Evolutionary conservation across 768 basidiomycete genomes (phyloP).

Genomic region (Gyrodon lividus): DNA sequence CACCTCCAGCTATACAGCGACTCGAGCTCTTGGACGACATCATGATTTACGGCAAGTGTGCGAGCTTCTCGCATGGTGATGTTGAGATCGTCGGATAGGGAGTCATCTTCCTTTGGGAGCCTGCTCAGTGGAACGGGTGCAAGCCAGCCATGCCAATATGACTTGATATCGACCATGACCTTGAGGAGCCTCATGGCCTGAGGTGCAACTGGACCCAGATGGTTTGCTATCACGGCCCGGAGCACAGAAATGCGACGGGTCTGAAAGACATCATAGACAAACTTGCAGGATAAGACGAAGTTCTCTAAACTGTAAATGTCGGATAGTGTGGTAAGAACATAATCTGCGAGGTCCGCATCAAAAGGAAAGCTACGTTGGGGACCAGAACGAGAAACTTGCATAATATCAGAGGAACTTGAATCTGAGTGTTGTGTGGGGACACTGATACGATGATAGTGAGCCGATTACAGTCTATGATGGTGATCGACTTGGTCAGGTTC

Average conservation of each 20-base stretch:
- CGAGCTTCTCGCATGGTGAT: slow-evolving; percentile 13
- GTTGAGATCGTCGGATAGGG: background rate
- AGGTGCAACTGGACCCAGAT: slow-evolving; percentile 7
- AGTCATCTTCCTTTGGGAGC: slow-evolving; percentile 15
- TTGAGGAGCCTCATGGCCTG: slow-evolving; percentile 18
- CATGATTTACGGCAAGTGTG: slow-evolving; percentile 16
- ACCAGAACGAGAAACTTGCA: background rate
- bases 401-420: background rate
- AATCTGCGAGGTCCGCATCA: slow-evolving; percentile 13
- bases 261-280: slow-evolving; percentile 16
- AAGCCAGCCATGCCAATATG: slow-evolving; percentile 18
- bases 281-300: slow-evolving; percentile 17
- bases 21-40: slow-evolving; percentile 15
- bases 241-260: slow-evolving; percentile 11
- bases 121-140: slow-evolving; percentile 6
- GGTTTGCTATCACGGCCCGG: slow-evolving; percentile 14
- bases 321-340: slow-evolving; percentile 8
- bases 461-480: too few relatives aligned
- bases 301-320: slow-evolving; percentile 11
- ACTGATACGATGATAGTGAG: too few relatives aligned
- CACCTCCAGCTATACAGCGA: slow-evolving; percentile 22
- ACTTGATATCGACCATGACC: slow-evolving; percentile 9
- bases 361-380: slow-evolving; percentile 4
- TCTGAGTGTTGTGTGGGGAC: too few relatives aligned
- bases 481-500: too few relatives aligned